These are phyloP conservation scores for Pseudopithomyces chartarum DNA, from an alignment of 2,329 filamentous ascomycete species.

Conservation along the genomic window DNA sequence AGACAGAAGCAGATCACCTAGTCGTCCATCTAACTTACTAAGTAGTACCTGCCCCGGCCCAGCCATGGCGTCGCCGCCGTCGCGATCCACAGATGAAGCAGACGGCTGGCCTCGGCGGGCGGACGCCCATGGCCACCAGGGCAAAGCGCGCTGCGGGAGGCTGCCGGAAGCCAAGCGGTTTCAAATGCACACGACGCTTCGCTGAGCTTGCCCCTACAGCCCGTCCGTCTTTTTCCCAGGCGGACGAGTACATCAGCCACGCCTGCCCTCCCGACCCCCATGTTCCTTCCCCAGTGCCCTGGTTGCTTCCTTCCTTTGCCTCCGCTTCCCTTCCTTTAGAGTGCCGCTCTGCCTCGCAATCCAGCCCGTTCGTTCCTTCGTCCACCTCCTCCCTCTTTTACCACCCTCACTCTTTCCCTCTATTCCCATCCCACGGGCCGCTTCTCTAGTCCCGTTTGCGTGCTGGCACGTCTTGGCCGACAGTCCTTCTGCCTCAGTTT, in stretches of 20 bases:
- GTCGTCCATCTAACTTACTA: too few species aligned
- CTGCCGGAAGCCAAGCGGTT: constrained; percentile 41
- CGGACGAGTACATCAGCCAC: constrained; percentile 25
- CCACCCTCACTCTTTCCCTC: constrained; percentile 15
- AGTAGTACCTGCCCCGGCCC: too few species aligned
- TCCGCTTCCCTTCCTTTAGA: constrained; percentile 38
- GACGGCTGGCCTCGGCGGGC: constrained; percentile 28
- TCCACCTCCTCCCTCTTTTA: constrained; percentile 17
- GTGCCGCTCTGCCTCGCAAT: constrained; percentile 20
- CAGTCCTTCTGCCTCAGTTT: constrained; percentile 35
- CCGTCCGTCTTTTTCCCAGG: not conserved
- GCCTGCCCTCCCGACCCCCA: constrained; percentile 11
- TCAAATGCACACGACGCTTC: constrained; percentile 39
- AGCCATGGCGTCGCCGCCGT: not conserved
- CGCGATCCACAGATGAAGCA: constrained; percentile 23
- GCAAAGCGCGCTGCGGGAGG: constrained; percentile 33
- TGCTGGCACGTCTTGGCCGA: constrained; percentile 48
- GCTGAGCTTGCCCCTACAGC: constrained; percentile 40
- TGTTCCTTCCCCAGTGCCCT: constrained; percentile 15
- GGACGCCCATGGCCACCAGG: constrained; percentile 21
- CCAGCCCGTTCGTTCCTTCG: constrained; percentile 6
- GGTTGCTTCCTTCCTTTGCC: constrained; percentile 21
- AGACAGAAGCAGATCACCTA: too few species aligned
- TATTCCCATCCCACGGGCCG: constrained; percentile 19
- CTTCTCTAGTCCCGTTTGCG: constrained; percentile 28